Evolutionary conservation across 2,329 filamentous ascomycete species (phyloP).

Genomic region (Talaromyces pinophilus): DNA sequence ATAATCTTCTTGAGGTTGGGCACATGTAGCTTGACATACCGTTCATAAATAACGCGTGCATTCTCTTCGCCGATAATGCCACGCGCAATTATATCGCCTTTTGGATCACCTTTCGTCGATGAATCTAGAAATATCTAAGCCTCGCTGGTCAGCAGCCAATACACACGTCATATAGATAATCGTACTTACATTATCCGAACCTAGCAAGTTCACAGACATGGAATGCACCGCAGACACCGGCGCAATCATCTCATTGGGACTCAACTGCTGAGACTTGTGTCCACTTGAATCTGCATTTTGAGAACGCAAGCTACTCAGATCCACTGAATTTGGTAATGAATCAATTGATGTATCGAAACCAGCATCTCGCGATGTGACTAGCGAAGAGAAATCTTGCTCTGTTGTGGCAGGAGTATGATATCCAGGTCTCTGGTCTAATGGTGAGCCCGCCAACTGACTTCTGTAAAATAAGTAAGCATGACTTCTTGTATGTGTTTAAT

Average conservation of each 20-base stretch:
- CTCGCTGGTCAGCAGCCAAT: background rate
- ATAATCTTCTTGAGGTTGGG: too few species aligned
- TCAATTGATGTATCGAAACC: constrained; percentile 5
- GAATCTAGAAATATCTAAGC: constrained; percentile 37
- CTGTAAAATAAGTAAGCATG: background rate
- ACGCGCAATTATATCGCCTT: constrained; percentile 35
- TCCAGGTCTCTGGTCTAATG: constrained; percentile 22
- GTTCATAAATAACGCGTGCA: constrained; percentile 38
- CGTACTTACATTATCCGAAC: constrained; percentile 31
- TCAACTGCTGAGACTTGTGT: constrained; percentile 37
- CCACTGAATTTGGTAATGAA: constrained; percentile 2
- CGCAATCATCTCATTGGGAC: constrained; percentile 41
- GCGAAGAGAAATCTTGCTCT: constrained; percentile 33
- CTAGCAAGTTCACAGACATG: constrained; percentile 39
- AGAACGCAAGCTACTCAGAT: constrained; percentile 24
- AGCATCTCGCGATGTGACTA: constrained; percentile 21
- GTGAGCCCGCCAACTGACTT: background rate
- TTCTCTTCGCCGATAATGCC: constrained; percentile 38
- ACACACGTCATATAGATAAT: too few species aligned
- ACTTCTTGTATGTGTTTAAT: background rate
- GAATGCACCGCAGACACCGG: constrained; percentile 39
- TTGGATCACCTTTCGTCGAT: constrained; percentile 31
- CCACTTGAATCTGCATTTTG: constrained; percentile 31
- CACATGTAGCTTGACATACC: constrained; percentile 27
- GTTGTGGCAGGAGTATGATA: constrained; percentile 31